These are phyloP conservation scores for Suhomyces bolitotheri DNA, from an alignment of 1,139 yeast species.

Conservation along the genomic window DNA sequence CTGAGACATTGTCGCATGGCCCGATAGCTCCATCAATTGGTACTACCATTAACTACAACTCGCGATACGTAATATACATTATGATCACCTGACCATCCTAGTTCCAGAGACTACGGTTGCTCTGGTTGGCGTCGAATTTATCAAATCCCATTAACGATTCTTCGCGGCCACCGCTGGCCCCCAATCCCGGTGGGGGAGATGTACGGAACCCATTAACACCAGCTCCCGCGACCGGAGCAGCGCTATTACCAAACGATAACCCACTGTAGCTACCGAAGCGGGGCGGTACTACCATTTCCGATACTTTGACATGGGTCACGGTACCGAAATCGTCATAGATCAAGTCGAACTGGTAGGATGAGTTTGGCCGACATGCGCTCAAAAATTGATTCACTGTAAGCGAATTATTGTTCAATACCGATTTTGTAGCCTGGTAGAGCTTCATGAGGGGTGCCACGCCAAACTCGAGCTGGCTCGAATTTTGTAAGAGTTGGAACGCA, in stretches of 20 bases:
- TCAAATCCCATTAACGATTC: slow-evolving; percentile 7
- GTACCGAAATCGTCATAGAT: slow-evolving; percentile 50
- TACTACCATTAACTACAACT: too few species aligned
- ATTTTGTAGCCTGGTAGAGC: slow-evolving; percentile 36
- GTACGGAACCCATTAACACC: slow-evolving; percentile 2
- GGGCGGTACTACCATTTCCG: slow-evolving; percentile 6
- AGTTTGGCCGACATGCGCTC: slow-evolving; percentile 32
- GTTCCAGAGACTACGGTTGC: slow-evolving; percentile 9
- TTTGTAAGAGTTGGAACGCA: slow-evolving; percentile 37
- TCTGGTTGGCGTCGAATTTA: slow-evolving; percentile 1
- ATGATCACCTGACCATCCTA: too few species aligned
- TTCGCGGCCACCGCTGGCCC: slow-evolving; percentile 3
- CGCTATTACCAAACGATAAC: neutral
- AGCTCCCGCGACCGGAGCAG: neutral
- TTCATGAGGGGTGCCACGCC: slow-evolving; percentile 39
- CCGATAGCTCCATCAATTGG: too few species aligned
- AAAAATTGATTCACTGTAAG: slow-evolving; percentile 48
- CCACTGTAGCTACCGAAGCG: slow-evolving; percentile 2
- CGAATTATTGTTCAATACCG: slow-evolving; percentile 25
- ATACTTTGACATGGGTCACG: slow-evolving; percentile 45
- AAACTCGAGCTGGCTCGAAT: slow-evolving; percentile 37
- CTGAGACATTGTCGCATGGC: too few species aligned
- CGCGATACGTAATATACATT: too few species aligned
- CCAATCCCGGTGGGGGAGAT: slow-evolving; percentile 9
- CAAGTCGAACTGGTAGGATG: slow-evolving; percentile 41